Evolutionary conservation across 305 asterid genomes (phyloP).

Genomic region (Fraxinus xanthoxyloides): DNA sequence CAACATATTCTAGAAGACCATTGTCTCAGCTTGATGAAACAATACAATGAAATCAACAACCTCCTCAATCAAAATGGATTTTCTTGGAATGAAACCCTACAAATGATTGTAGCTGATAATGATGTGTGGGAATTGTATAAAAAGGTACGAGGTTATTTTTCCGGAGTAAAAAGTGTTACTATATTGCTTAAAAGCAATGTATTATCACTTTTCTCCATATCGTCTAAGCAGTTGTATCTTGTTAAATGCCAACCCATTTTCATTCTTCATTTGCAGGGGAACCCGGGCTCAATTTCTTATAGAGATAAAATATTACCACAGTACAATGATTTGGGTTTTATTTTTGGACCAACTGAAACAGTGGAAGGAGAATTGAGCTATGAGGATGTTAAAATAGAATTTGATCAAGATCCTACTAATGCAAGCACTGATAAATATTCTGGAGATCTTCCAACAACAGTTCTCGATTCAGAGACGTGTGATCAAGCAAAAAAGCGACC

Average conservation of each 20-base stretch:
- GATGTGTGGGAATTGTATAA: slow-evolving; percentile 31
- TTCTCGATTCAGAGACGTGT: slow-evolving; percentile 14
- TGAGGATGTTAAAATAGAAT: slow-evolving; percentile 16
- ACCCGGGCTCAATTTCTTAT: slow-evolving; percentile 26
- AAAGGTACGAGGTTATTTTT: slow-evolving; percentile 21
- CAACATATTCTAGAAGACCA: slow-evolving; percentile 31
- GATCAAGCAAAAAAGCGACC: slow-evolving; percentile 27
- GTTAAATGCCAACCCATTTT: not conserved
- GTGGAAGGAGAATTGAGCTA: slow-evolving; percentile 21
- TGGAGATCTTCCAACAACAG: slow-evolving; percentile 28
- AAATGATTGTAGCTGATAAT: slow-evolving; percentile 28
- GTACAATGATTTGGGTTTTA: slow-evolving; percentile 23
- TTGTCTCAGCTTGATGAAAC: slow-evolving; percentile 31
- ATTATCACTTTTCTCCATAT: not conserved
- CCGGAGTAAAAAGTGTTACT: not conserved
- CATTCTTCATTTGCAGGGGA: slow-evolving; percentile 29
- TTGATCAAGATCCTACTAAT: slow-evolving; percentile 21
- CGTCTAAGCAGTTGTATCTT: not conserved
- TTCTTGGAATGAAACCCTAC: slow-evolving; percentile 33
- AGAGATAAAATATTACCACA: slow-evolving; percentile 24
- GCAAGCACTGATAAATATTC: slow-evolving; percentile 23
- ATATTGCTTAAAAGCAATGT: not conserved
- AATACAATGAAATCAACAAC: slow-evolving; percentile 30
- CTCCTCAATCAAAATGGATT: slow-evolving; percentile 41
- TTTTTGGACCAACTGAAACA: slow-evolving; percentile 30